Evolutionary conservation across 2,329 filamentous ascomycete species (phyloP).

Genomic region (Phialophora verrucosa): DNA sequence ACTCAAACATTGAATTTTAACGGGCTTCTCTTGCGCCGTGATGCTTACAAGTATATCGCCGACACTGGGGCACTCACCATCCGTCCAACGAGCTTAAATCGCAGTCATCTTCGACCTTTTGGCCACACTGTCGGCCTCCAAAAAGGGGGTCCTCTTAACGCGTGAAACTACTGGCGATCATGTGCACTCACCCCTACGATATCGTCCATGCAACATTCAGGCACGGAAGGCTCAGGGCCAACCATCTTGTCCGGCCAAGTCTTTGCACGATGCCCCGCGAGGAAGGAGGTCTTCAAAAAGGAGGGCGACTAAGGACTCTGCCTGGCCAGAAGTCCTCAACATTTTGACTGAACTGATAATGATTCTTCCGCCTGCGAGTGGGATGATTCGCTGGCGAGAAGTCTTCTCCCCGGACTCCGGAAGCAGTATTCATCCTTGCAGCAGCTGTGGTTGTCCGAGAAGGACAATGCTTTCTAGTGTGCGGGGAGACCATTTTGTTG

Average conservation of each 20-base stretch:
- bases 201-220: slow-evolving; percentile 18
- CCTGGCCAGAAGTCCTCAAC: slow-evolving; percentile 6
- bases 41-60: slow-evolving; percentile 1
- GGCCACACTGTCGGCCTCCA: background rate
- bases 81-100: background rate
- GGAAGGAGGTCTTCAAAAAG: background rate
- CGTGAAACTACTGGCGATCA: background rate
- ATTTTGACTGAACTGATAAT: slow-evolving; percentile 5
- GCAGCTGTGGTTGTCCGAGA: background rate
- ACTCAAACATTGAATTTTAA: slow-evolving; percentile 25
- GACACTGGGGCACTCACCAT: slow-evolving; percentile 11
- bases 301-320: slow-evolving; percentile 1
- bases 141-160: background rate
- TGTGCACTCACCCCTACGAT: background rate
- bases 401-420: background rate
- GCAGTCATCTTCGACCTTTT: background rate
- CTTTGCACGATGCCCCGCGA: slow-evolving; percentile 8
- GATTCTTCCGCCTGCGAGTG: background rate
- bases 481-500: background rate
- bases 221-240: slow-evolving; percentile 19
- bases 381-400: slow-evolving; percentile 2
- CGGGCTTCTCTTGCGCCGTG: slow-evolving; percentile 6
- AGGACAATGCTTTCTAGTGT: slow-evolving; percentile 2
- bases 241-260: slow-evolving; percentile 18
- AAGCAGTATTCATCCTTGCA: background rate